A percentile compares a stretch with the other conserved stretches of the same genome.
These are phyloP conservation scores for Salvia rosmarinus DNA, from an alignment of 257 asterid genomes.

Conservation along the genomic window DNA sequence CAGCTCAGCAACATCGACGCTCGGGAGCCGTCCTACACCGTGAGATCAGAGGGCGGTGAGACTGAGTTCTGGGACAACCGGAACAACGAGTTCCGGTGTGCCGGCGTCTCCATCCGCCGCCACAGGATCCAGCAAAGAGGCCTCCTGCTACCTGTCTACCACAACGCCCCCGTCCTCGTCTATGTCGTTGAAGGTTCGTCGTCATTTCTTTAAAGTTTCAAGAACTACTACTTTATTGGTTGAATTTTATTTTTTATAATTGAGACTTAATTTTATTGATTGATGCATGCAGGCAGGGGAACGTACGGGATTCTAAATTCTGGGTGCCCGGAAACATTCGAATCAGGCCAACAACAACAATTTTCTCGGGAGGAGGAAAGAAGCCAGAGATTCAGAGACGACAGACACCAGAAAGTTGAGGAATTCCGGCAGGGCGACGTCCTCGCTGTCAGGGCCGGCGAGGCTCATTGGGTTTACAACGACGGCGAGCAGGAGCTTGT, in stretches of 20 bases:
- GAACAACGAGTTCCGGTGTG: conserved; percentile 52
- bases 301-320: conserved; percentile 45
- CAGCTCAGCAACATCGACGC: conserved; percentile 45
- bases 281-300: conserved; percentile 50
- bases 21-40: conserved; percentile 40
- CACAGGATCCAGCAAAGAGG: conserved; percentile 44
- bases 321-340: conserved; percentile 77
- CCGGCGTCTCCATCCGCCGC: conserved; percentile 57
- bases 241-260: no score
- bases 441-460: conserved; percentile 53
- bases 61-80: conserved; percentile 56
- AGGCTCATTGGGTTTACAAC: conserved; percentile 70
- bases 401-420: conserved; percentile 54
- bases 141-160: conserved; percentile 53
- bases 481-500: conserved; percentile 58
- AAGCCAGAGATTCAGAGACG: conserved; percentile 51
- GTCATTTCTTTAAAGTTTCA: no score
- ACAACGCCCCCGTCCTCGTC: conserved; percentile 52
- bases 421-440: conserved; percentile 52
- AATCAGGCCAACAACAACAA: conserved; percentile 43
- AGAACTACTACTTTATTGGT: no score
- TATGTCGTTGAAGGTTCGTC: conserved; percentile 52
- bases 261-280: no score
- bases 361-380: neutral
- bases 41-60: conserved; percentile 57